phyloP scores from a whole-genome alignment of 306 rosid genomes.

The Begonia peltatifolia region DNA sequence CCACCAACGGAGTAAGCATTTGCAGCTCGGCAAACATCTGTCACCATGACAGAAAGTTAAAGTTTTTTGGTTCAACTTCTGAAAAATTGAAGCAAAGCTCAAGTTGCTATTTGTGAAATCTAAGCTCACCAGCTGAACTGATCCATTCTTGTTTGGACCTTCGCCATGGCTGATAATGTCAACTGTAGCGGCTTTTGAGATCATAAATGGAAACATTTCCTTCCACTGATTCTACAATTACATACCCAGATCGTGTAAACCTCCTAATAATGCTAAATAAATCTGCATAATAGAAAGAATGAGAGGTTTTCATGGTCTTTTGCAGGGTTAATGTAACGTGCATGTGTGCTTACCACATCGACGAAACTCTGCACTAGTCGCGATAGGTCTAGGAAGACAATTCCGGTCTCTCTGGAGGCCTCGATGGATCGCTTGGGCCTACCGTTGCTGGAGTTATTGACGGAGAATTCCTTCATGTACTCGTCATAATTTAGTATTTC shows the following conservation, averaged over 20 bases:
- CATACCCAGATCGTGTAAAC: background rate
- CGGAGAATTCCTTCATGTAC: slow-evolving; percentile 49
- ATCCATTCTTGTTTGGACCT: slow-evolving; percentile 53
- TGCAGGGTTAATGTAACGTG: no score
- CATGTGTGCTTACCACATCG: slow-evolving; percentile 48
- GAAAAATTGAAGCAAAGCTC: no score
- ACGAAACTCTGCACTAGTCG: slow-evolving; percentile 59
- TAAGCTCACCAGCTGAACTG: slow-evolving; percentile 57
- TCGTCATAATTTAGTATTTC: slow-evolving; percentile 84
- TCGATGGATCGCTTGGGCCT: slow-evolving; percentile 65
- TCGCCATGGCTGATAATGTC: slow-evolving; percentile 76
- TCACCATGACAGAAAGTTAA: background rate
- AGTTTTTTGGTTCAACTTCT: no score
- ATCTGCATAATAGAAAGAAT: no score
- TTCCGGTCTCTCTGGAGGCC: slow-evolving; percentile 71
- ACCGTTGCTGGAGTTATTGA: slow-evolving; percentile 18
- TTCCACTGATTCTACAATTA: slow-evolving; percentile 76
- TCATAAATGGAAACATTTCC: slow-evolving; percentile 91
- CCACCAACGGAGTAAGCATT: slow-evolving; percentile 89
- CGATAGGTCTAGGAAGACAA: slow-evolving; percentile 69
- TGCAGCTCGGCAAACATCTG: slow-evolving; percentile 97
- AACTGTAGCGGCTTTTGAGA: slow-evolving; percentile 80
- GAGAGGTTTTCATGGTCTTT: no score
- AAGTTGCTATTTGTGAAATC: background rate
- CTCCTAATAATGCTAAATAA: background rate